Evolutionary conservation across 164 flowering plant genomes (phyloP), one percentile per base, ranked within the genome.

Genomic region (Stephania cephalantha): DNA sequence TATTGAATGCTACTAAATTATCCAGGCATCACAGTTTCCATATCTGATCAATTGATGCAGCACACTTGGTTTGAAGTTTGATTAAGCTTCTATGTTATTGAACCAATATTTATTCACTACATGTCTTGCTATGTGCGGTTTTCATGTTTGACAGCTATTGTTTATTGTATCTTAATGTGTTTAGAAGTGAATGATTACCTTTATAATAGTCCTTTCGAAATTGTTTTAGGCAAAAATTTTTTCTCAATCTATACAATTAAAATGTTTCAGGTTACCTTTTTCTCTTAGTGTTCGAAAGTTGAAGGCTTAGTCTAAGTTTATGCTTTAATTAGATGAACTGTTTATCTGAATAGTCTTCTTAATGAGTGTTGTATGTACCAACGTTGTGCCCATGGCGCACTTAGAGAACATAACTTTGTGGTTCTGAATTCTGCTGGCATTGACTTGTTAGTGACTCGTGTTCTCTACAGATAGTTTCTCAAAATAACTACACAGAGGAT

Each of bases 401-500:
- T 50, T 2, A 10, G 55, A 50, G 55, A 50, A 50, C 55, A 10
- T 15, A 50, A 50, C 15, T 50, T 7, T 50, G 55, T 50, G 55
- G 55, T 50, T 50, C 42, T 35, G 42, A 35, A 35, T 35, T 35
- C 42, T 50, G 55, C 11, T 50, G 55, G 55, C 13, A 9, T 48
- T 71, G 52, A 48, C 44, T 13, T 71, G 53, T 71, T 29, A 25
- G 6, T 10, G 25, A 2, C 18, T 3, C 17, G 31, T 46, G 48
- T n/a, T 45, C 58, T 73, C 18, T 44, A 61, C 82, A 91, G 96
- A 87, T 90, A 22, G 91, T 90, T 50, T 80, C 68, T 12, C 91
- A 86, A 29, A 91, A 90, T 88, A 89, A 90, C 6, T 91, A 91
- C 66, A 78, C 77, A 13, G 48, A 83, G 0, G 94, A 91, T 75